Evolutionary conservation across 2,329 filamentous ascomycete genomes (phyloP), one percentile per base, ranked within the genome.

Genomic region (Neospermospora avenae): DNA sequence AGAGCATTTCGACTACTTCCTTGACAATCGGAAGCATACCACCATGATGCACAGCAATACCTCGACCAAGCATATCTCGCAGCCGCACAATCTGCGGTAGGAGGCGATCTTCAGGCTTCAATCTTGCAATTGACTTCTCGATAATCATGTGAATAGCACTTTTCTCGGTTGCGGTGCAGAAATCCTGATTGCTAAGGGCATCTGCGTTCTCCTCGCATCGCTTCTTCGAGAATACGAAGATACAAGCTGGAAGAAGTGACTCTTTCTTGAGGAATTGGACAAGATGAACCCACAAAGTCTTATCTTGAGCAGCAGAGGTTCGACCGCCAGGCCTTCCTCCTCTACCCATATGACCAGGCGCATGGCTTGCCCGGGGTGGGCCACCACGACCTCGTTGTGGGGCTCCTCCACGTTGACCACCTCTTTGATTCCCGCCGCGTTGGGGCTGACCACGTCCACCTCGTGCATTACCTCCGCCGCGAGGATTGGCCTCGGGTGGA

Each of bases 171-270:
- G 93, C 91, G 5, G 89, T 97, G 72, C 90, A 96, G 71, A 96
- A 98, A 71, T 99, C 95, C 67, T 96, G 88, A 71, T 97, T 98
- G 63, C 90, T 93, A 22, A 99, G 80, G 0, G 95, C 93, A 72
- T 97, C 91, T 0, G 95, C 95, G 73, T 98, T 99, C 72, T 98
- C 92, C 74, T 99, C 95, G 70, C 95, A 98, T 55, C 95, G 83
- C 75, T 95, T 96, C 78, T 98, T 99, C 2, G 95, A 99, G 75
- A 99, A 99, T 58, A 99, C 93, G 72, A 99, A 99, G 67, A 99
- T 96, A 73, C 93, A 98, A 8, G 90, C 91, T 0, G 95, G 95
- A 3, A 99, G 83, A 3, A 99, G 81, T 52, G 85, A 91, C 55
- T 92, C 85, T 74, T 96, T 96, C 69, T 87, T 90, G 57, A 99